Evolutionary conservation across 805 yeast genomes (phyloP).

Genomic region (Sungouiella thailandica): DNA sequence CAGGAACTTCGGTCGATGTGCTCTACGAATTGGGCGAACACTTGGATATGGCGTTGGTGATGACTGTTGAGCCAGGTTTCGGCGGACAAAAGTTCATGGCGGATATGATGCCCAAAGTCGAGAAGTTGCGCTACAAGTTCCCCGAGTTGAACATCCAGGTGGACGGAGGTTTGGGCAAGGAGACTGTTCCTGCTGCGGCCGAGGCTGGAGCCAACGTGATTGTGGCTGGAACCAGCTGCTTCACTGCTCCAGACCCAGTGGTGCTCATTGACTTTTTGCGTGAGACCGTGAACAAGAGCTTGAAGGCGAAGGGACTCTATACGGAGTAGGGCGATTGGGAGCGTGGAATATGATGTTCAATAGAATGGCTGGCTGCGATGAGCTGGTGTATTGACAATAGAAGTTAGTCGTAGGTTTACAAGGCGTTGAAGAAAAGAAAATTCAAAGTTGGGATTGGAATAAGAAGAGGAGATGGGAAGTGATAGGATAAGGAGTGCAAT

Average conservation of each 20-base stretch:
- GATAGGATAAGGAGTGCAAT: no score
- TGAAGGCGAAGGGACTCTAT: constrained; percentile 42
- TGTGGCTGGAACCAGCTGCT: constrained; percentile 95
- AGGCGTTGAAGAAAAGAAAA: no score
- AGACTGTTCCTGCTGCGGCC: constrained; percentile 84
- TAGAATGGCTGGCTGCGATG: no score
- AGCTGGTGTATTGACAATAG: no score
- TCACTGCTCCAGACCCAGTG: constrained; percentile 74
- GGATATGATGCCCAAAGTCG: constrained; percentile 95
- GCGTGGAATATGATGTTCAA: no score
- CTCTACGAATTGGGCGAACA: constrained; percentile 68
- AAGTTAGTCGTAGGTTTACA: no score
- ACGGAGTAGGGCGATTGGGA: constrained; percentile 5
- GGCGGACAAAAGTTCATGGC: constrained; percentile 97
- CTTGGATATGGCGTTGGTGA: constrained; percentile 91
- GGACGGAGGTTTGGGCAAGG: constrained; percentile 92
- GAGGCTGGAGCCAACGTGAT: constrained; percentile 96
- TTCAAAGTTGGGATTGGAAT: no score
- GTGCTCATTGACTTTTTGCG: constrained; percentile 70
- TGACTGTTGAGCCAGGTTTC: constrained; percentile 99
- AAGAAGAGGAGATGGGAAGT: no score
- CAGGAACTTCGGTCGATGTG: constrained; percentile 84
- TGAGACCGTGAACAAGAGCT: constrained; percentile 48
- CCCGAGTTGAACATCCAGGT: constrained; percentile 88
- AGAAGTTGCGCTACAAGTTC: constrained; percentile 60